These are phyloP conservation scores for Fusarium coffeatum DNA, from an alignment of 2,329 filamentous ascomycete species.

Conservation along the genomic window DNA sequence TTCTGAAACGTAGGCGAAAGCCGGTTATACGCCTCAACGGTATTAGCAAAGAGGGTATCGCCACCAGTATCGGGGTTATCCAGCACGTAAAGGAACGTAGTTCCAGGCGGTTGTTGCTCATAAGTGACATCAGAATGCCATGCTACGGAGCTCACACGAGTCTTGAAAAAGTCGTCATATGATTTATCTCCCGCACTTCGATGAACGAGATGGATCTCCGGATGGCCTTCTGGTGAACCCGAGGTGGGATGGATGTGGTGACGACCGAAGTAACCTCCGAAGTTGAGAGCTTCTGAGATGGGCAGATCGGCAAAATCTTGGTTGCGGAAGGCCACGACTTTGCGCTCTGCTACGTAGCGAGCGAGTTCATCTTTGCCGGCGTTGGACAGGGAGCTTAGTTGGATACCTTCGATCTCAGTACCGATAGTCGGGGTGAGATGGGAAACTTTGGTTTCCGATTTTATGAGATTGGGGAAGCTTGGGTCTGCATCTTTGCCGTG, in stretches of 20 bases:
- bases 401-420: conserved; percentile 76
- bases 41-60: conserved; percentile 85
- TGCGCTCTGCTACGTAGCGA: conserved; percentile 78
- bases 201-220: conserved; percentile 83
- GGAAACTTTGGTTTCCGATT: conserved; percentile 60
- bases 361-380: conserved; percentile 82
- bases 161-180: conserved; percentile 70
- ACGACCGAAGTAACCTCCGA: conserved; percentile 80
- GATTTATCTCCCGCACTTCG: conserved; percentile 65
- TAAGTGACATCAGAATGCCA: conserved; percentile 94
- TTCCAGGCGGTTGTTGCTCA: conserved; percentile 88
- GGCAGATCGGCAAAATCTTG: conserved; percentile 79
- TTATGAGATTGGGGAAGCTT: conserved; percentile 75
- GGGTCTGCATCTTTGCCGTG: conserved; percentile 81
- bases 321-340: conserved; percentile 81
- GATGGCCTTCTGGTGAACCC: conserved; percentile 77
- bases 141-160: conserved; percentile 81
- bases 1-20: conserved; percentile 83
- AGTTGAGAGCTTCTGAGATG: conserved; percentile 75
- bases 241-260: conserved; percentile 86
- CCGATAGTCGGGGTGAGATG: conserved; percentile 80
- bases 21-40: conserved; percentile 82
- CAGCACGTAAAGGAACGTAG: conserved; percentile 89
- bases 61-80: conserved; percentile 83
- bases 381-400: conserved; percentile 74